Evolutionary conservation across 2,329 filamentous ascomycete species (phyloP), one percentile per base, ranked within the genome.

Genomic region (Alternaria metachromatica): DNA sequence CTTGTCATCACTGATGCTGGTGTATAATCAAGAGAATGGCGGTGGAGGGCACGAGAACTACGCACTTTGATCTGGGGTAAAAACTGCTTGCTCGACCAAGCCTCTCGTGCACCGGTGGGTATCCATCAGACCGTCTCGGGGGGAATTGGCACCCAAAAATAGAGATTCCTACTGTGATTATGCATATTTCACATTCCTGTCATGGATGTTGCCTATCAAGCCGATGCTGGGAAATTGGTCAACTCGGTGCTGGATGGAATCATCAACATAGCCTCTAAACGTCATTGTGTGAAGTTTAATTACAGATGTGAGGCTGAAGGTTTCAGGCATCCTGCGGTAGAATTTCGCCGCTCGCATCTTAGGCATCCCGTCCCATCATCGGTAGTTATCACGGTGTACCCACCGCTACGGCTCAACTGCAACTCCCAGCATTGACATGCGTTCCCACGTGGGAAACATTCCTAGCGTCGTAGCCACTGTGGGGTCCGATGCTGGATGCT

Each of bases 91-190:
- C 30, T 37, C 13, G 20, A 37, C 10, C 12, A 37, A 37, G 49
- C 28, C 21, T 21, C 33, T 20, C n/a, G 4, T n/a, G 18, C 10
- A 21, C 18, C 33, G 8, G 7, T 23, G 13, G 18, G 13, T 37
- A 5, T 53, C 49, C 7, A n/a, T 37, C 13, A 11, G 11, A 21
- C 15, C 23, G 20, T 33, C 28, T 41, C 9, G 49, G 33, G 21
- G 5, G 18, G n/a, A 13, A 21, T 3, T 18, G 30, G 21, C 30
- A 5, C 20, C 20, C 20, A 53, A 53, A 33, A 45, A 33, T 45
- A 28, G 51, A 28, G 44, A 64, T 51, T 64, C 18, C 44, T 65
- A 60, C 15, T 66, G 55, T 30, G 6, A 23, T 20, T 6, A 12
- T 53, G 18, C 10, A 12, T 11, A 33, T 23, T 53, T 20, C 20